phyloP scores from a whole-genome alignment of 1,284 basidiomycete species.

The Coniferiporia sulphurascens region DNA sequence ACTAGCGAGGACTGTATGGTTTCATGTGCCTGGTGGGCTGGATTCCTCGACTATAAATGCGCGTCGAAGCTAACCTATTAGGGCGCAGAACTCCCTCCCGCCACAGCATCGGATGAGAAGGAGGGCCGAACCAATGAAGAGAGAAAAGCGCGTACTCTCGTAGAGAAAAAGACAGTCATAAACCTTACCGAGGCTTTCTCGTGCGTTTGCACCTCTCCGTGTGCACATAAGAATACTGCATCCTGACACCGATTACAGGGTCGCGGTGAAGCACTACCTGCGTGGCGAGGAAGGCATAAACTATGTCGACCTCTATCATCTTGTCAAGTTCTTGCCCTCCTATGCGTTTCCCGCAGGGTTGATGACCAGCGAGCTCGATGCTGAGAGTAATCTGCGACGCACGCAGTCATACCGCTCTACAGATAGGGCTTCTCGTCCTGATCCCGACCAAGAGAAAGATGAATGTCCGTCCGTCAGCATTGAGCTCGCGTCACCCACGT shows the following conservation, averaged over 20 bases:
- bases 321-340: slow-evolving; percentile 63
- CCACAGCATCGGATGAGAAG: slow-evolving; percentile 24
- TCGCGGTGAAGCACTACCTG: slow-evolving; percentile 52
- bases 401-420: slow-evolving; percentile 4
- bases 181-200: slow-evolving; percentile 53
- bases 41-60: not conserved
- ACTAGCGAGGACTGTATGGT: slow-evolving; percentile 56
- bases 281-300: slow-evolving; percentile 61
- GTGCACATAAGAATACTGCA: too few species aligned
- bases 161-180: slow-evolving; percentile 66
- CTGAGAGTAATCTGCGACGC: slow-evolving; percentile 8
- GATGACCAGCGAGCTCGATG: slow-evolving; percentile 39
- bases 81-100: slow-evolving; percentile 18
- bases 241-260: slow-evolving; percentile 19
- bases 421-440: not conserved
- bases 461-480: not conserved
- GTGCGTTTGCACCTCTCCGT: too few species aligned
- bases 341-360: slow-evolving; percentile 55
- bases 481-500: slow-evolving; percentile 1
- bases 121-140: slow-evolving; percentile 32
- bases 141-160: slow-evolving; percentile 43
- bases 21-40: slow-evolving; percentile 52
- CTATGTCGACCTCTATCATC: slow-evolving; percentile 56
- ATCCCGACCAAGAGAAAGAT: not conserved
- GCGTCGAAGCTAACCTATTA: not conserved